Base-by-base conservation (phyloP, 768 basidiomycete genomes). In the Kwoniella dejecticola region DNA sequence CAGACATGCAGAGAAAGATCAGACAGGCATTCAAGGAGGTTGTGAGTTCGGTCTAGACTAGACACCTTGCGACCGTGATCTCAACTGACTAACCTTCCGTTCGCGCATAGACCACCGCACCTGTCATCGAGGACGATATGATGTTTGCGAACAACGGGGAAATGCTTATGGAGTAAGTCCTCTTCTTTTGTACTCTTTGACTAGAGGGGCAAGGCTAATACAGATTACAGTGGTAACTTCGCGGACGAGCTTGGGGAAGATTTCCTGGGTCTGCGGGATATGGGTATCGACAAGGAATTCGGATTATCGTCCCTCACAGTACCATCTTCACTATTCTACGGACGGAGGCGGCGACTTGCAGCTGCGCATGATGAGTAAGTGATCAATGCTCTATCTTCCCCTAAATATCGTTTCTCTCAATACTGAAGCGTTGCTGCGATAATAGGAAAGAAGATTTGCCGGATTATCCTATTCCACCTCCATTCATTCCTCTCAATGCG, bases 231-330 rank as follows among this genome's bases (percentile, higher is more conserved):
- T 72, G 92, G 92, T 53, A 88, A 90, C 70, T 92, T 95, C 76
- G 88, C 90, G 0, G 90, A 91, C 52, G 83, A 86, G 15, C 83
- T 94, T 15, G 93, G 92, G 30, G 92, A 93, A 69, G 94, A 98
- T 77, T 95, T 94, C 80, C 84, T 97, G 12, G 94, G 94, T 11
- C 82, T 97, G 26, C 84, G 86, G 50, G 91, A 89, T 72, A 81
- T 92, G 44, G 94, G 93, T 29, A 90, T 96, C 52, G 92, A 91
- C 21, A 84, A 84, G 42, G 94, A 96, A 72, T 83, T 89, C 50
- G 90, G 90, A 13, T 81, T 95, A 62, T 84, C 87, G 15, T 88
- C 84, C 66, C 83, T 97, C 54, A 84, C 83, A 17, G 84, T 95
- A 33, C 94, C 94, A 10, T 88, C 70, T 7, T 67, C 67, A 6